Base-by-base conservation (phyloP, 192 early-diverging fungal species). In the Gamsiella multidivaricata region DNA sequence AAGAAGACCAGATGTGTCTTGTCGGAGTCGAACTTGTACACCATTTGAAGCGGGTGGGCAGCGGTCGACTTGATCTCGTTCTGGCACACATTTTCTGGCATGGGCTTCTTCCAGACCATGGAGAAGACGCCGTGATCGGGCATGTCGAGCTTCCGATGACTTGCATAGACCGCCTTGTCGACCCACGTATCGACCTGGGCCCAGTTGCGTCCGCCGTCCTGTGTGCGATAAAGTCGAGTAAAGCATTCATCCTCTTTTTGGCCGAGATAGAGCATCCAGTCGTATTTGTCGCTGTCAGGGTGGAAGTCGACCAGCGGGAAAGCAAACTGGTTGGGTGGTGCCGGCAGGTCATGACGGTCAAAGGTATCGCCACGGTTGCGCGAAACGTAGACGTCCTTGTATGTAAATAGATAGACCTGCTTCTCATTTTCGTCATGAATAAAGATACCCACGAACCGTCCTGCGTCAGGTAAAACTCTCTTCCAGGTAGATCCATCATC, bases 191-290 rank as follows among this genome's bases (percentile, higher is more conserved):
- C 92, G 36, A 98, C 78, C 37, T 81, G 72, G 34, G 74, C 83
- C 95, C 95, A 98, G 18, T 65, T 78, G 26, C 80, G 79, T 26
- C 94, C 94, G 61, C 90, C 83, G 63, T 96, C 86, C 28, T 85
- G 75, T 23, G 94, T 92, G 36, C 88, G 79, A 69, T 86, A 94
- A 34, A 90, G 88, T 61, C 87, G 82, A 3, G 95, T 91, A 80
- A 91, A 88, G 76, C 91, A 94, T 22, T 71, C 69, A 7, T 80
- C 66, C 18, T 81, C 80, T 3, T 56, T 85, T 36, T 91, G 89
- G 25, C 89, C 93, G 8, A 95, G 80, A 85, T 90, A 95, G 7
- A 96, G 76, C 49, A 96, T 83, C 93, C 94, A 98, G 70, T 98
- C 95, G 8, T 87, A 76, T 61, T 98, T 87, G 61, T 78, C 61